Evolutionary conservation across 2,329 filamentous ascomycete genomes (phyloP).

Genomic region (Sphaerulina populicola): DNA sequence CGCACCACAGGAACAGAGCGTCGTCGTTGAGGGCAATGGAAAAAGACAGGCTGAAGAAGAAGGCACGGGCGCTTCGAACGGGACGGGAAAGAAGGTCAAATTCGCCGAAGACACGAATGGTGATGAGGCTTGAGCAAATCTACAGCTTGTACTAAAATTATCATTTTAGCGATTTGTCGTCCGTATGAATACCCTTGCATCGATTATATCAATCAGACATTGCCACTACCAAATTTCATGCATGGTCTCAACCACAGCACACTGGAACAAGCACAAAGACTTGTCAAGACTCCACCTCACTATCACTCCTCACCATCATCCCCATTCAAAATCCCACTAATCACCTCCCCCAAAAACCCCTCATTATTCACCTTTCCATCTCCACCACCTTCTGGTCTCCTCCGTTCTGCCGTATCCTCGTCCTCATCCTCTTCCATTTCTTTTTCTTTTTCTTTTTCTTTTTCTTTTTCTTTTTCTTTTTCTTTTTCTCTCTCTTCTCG

Average conservation of each 20-base stretch:
- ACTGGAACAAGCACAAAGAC: no score
- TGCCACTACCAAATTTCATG: no score
- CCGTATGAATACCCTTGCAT: conserved; percentile 4
- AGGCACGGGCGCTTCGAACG: neutral
- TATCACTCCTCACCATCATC: neutral
- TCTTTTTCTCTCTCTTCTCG: no score
- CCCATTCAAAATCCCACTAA: neutral
- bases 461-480: no score
- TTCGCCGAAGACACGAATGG: conserved; percentile 10
- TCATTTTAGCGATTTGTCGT: neutral
- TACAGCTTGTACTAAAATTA: neutral
- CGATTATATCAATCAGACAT: neutral
- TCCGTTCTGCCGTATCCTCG: neutral
- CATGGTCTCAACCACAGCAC: no score
- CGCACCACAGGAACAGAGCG: conserved; percentile 8
- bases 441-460: neutral
- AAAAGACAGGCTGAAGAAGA: conserved; percentile 26
- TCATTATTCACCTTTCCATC: neutral
- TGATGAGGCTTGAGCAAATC: neutral
- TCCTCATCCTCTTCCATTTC: neutral
- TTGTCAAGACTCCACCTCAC: neutral
- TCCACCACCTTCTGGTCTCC: neutral
- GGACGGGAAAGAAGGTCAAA: conserved; percentile 27
- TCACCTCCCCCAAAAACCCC: neutral
- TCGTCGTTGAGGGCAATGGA: conserved; percentile 22